Conservation (phyloP, 2,329 filamentous ascomycete species). For the Diaporthe australafricana region DNA sequence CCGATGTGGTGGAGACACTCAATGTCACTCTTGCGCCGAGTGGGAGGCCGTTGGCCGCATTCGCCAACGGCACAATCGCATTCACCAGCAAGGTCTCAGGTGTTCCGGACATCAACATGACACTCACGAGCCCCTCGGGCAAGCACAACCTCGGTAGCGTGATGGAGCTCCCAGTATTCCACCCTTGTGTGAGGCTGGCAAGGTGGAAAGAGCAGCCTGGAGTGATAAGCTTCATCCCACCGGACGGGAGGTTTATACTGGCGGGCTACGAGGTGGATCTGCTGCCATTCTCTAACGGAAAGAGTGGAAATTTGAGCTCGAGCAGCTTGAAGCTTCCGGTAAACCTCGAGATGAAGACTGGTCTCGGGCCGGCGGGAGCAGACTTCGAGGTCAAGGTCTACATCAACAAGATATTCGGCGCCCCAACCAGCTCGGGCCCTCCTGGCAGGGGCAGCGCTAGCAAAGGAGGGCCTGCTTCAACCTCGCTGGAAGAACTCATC, state of each 20-base stretch:
- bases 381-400: conserved; percentile 91
- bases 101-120: conserved; percentile 88
- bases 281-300: conserved; percentile 75
- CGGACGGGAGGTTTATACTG: conserved; percentile 92
- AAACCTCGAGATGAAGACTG: conserved; percentile 83
- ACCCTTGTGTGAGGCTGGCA: conserved; percentile 92
- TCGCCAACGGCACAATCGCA: conserved; percentile 91
- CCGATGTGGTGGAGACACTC: conserved; percentile 92
- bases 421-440: conserved; percentile 45
- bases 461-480: conserved; percentile 67
- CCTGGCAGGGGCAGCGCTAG: conserved; percentile 55
- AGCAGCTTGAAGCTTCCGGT: conserved; percentile 84
- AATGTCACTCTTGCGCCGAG: conserved; percentile 91
- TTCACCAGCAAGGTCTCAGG: conserved; percentile 97
- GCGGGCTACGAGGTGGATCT: conserved; percentile 96
- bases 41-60: conserved; percentile 85
- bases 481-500: conserved; percentile 79
- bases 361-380: conserved; percentile 77
- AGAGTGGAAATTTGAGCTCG: conserved; percentile 64
- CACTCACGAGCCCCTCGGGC: conserved; percentile 83
- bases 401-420: conserved; percentile 73
- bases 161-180: conserved; percentile 92
- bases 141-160: conserved; percentile 79
- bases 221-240: conserved; percentile 94
- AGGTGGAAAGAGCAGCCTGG: conserved; percentile 90